Conservation (phyloP, 768 basidiomycete genomes). For the Phylloporus sp. region DNA sequence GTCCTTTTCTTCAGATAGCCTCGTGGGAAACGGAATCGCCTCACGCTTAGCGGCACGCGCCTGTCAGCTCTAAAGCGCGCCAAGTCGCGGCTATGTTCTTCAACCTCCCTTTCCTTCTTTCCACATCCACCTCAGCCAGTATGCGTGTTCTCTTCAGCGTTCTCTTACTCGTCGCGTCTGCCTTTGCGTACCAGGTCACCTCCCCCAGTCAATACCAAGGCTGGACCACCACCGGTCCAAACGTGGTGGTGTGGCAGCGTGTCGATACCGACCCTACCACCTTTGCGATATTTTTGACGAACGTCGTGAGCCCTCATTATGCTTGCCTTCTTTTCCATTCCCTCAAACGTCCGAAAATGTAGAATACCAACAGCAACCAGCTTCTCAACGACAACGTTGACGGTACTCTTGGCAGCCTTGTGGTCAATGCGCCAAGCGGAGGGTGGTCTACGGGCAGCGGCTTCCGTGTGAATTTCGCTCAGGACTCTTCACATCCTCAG, state of each 20-base stretch:
- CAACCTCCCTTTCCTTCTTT: conserved; percentile 12
- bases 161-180: conserved; percentile 51
- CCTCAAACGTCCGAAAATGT: conserved; percentile 4
- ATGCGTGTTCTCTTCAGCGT: conserved; percentile 45
- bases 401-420: conserved; percentile 38
- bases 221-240: conserved; percentile 58
- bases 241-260: conserved; percentile 55
- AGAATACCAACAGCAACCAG: conserved; percentile 41
- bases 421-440: conserved; percentile 51
- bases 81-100: conserved; percentile 3
- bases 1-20: background rate
- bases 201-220: conserved; percentile 42
- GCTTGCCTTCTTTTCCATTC: background rate
- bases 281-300: conserved; percentile 68
- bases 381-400: conserved; percentile 55
- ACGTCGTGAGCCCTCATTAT: conserved; percentile 41
- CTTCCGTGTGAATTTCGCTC: conserved; percentile 73
- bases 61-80: background rate
- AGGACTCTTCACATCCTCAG: conserved; percentile 41
- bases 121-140: conserved; percentile 13
- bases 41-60: background rate
- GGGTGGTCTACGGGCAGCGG: conserved; percentile 61
- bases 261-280: conserved; percentile 64
- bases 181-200: conserved; percentile 61
- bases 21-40: conserved; percentile 22